These are phyloP conservation scores for rapeseed (Brassica napus) DNA, from an alignment of 345 rosid genomes.

Conservation along the genomic window Da-Ae NC_063450.1:43437501-43438000, in stretches of 20 bases:
- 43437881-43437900: too few relatives aligned
- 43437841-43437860: slow-evolving; percentile 5
- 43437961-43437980: slow-evolving; percentile 48
- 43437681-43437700: slow-evolving; percentile 3
- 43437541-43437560: slow-evolving; percentile 27
- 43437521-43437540: slow-evolving; percentile 1
- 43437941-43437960: slow-evolving; percentile 61
- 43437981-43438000: slow-evolving; percentile 29
- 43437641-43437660: slow-evolving; percentile 3
- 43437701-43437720: slow-evolving; percentile 19
- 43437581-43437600: slow-evolving; percentile 31
- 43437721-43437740: background rate
- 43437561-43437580: slow-evolving; percentile 2
- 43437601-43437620: slow-evolving; percentile 27
- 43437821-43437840: background rate
- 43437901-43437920: background rate
- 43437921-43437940: slow-evolving; percentile 35
- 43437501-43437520: slow-evolving; percentile 11
- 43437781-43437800: slow-evolving; percentile 45
- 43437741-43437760: slow-evolving; percentile 7
- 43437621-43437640: background rate
- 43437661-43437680: background rate
- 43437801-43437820: slow-evolving; percentile 27
- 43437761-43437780: slow-evolving; percentile 19
- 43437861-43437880: background rate